Percentiles rank a stretch among this genome's conserved stretches.
Conservation (phyloP, 1,284 basidiomycete species). For the Boletellus deceptivus region DNA sequence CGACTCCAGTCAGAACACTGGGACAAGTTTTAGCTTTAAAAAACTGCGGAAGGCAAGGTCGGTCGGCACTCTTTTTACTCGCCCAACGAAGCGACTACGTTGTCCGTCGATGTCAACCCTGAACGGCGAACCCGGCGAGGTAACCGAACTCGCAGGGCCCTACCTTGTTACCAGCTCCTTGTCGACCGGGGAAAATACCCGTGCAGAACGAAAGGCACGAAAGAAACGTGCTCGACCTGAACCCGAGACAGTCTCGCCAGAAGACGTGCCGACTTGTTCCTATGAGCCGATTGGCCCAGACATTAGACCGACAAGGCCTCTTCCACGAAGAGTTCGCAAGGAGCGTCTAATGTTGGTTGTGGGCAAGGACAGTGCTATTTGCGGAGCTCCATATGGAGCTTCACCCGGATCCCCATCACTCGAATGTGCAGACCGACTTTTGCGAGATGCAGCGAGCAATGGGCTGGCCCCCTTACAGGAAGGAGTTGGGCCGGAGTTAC, state of each 20-base stretch:
- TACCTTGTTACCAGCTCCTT: background rate
- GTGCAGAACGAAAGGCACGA: background rate
- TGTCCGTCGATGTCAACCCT: constrained; percentile 4
- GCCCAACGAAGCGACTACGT: constrained; percentile 15
- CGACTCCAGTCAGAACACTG: background rate
- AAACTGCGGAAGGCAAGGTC: constrained; percentile 1
- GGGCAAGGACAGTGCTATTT: background rate
- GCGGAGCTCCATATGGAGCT: background rate
- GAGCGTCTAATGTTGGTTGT: background rate
- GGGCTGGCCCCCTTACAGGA: constrained; percentile 8
- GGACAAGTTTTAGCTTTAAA: background rate
- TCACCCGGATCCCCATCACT: constrained; percentile 2
- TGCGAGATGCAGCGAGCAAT: constrained; percentile 20
- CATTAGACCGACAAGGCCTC: constrained; percentile 18
- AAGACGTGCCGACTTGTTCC: background rate
- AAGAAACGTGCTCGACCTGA: constrained; percentile 25
- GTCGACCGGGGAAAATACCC: background rate
- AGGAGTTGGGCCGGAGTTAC: constrained; percentile 4
- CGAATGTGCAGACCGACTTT: constrained; percentile 14
- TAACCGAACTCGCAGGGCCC: background rate
- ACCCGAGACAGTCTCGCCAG: constrained; percentile 10
- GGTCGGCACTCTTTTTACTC: background rate
- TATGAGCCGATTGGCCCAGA: constrained; percentile 23
- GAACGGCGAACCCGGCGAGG: background rate
- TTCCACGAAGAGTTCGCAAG: constrained; percentile 18